Evolutionary conservation across 805 yeast genomes (phyloP).

Genomic region (Kuraishia capsulata): DNA sequence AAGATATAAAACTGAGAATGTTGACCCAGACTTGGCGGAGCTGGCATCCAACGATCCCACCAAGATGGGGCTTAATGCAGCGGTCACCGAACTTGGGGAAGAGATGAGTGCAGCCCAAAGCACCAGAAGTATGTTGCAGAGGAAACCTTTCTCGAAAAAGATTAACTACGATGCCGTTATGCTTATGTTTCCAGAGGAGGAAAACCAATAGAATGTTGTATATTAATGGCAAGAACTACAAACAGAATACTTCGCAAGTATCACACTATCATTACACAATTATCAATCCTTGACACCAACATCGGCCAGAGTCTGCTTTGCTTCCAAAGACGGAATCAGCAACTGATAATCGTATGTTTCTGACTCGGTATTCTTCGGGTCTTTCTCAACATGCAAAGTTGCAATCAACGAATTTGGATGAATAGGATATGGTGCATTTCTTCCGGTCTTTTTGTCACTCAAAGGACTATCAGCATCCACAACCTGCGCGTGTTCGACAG

Average conservation of each 20-base stretch:
- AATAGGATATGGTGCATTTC: slow-evolving; percentile 37
- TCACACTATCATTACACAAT: too few species aligned
- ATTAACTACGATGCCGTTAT: slow-evolving; percentile 82
- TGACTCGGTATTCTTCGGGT: slow-evolving; percentile 36
- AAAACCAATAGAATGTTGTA: neutral
- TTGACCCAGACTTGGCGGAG: slow-evolving; percentile 4
- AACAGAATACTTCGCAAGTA: too few species aligned
- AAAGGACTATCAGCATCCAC: neutral
- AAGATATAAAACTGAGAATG: slow-evolving; percentile 10
- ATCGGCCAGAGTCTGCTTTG: slow-evolving; percentile 13
- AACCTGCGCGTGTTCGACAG: slow-evolving; percentile 12
- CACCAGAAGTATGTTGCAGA: slow-evolving; percentile 67
- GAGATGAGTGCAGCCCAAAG: slow-evolving; percentile 65
- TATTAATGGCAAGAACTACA: too few species aligned
- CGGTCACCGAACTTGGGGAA: slow-evolving; percentile 35
- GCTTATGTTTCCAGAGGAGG: slow-evolving; percentile 26
- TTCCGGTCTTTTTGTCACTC: slow-evolving; percentile 3
- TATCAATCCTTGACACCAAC: slow-evolving; percentile 8
- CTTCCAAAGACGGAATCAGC: slow-evolving; percentile 52
- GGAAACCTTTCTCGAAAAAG: slow-evolving; percentile 75
- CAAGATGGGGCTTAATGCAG: slow-evolving; percentile 25
- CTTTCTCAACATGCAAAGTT: slow-evolving; percentile 66
- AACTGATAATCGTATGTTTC: slow-evolving; percentile 59
- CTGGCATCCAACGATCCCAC: slow-evolving; percentile 10
- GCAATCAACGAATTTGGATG: slow-evolving; percentile 52